Conservation (phyloP, 805 yeast genomes). For the Schizosaccharomyces lindneri region DNA sequence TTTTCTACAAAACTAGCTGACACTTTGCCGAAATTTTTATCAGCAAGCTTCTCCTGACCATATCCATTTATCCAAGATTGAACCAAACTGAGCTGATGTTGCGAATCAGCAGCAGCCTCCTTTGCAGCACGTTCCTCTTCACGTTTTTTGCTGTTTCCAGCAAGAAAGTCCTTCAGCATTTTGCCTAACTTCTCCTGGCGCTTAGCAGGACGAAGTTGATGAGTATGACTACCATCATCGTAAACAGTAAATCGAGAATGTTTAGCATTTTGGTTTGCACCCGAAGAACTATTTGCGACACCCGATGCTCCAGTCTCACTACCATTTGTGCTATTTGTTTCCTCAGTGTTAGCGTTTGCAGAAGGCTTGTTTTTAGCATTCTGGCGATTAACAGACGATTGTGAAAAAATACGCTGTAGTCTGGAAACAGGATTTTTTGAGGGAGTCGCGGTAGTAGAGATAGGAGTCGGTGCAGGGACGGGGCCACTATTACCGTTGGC, state of each 20-base stretch:
- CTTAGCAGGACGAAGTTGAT: conserved; percentile 41
- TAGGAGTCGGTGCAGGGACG: background rate
- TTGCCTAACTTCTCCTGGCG: conserved; percentile 31
- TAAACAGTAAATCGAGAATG: conserved; percentile 6
- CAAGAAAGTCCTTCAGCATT: conserved; percentile 25
- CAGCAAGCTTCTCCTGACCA: conserved; percentile 12
- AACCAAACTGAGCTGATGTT: conserved; percentile 6
- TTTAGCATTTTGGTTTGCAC: background rate
- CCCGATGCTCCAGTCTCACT: background rate
- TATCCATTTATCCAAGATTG: conserved; percentile 8
- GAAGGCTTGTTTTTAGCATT: background rate
- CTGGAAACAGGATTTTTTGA: background rate
- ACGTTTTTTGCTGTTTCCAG: conserved; percentile 9
- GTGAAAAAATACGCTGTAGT: conserved; percentile 1
- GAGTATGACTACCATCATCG: conserved; percentile 50
- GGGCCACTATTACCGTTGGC: background rate
- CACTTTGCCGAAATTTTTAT: conserved; percentile 3
- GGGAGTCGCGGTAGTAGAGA: background rate
- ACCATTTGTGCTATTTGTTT: background rate
- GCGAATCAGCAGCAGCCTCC: conserved; percentile 3
- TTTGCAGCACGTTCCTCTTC: conserved; percentile 10
- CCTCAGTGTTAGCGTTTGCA: background rate
- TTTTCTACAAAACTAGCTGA: conserved; percentile 49
- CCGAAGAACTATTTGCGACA: background rate
- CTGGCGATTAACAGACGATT: background rate